phyloP scores from a whole-genome alignment of 2,329 filamentous ascomycete genomes.

The Thelonectria blattea region DNA sequence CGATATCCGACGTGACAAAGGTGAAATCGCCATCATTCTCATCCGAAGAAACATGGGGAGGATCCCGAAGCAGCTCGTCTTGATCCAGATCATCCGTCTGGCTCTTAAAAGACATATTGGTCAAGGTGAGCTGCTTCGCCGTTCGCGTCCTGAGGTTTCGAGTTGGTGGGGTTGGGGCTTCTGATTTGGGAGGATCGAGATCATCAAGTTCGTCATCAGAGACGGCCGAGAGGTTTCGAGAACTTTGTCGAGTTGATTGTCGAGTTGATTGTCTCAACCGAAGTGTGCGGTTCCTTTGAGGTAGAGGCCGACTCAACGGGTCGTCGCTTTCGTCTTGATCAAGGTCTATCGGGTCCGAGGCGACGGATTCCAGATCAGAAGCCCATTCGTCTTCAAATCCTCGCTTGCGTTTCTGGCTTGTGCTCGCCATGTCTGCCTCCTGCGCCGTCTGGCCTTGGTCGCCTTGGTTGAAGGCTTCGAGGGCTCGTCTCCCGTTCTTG shows the following conservation, averaged over 20 bases:
- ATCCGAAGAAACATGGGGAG: constrained; percentile 36
- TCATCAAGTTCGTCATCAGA: constrained; percentile 32
- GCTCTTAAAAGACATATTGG: constrained; percentile 35
- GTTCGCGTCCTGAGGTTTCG: constrained; percentile 37
- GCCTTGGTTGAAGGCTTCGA: constrained; percentile 34
- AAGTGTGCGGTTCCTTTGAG: neutral
- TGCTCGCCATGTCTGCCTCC: constrained; percentile 27
- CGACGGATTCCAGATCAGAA: constrained; percentile 33
- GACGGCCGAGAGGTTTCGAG: constrained; percentile 18
- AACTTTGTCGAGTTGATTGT: constrained; percentile 3
- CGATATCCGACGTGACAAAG: constrained; percentile 48
- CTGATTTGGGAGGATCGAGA: constrained; percentile 18
- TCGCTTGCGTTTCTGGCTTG: constrained; percentile 42
- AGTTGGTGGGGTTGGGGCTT: constrained; percentile 12
- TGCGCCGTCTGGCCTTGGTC: constrained; percentile 17
- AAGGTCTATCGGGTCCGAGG: constrained; percentile 35
- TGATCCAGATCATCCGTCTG: constrained; percentile 32
- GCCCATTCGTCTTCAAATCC: constrained; percentile 38
- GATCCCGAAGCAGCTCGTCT: constrained; percentile 44
- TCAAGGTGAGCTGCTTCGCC: constrained; percentile 35
- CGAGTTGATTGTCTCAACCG: neutral
- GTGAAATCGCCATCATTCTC: constrained; percentile 45
- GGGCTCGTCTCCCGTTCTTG: constrained; percentile 42
- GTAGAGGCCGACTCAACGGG: neutral
- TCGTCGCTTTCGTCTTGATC: constrained; percentile 36